Conservation (phyloP, 1,139 yeast genomes). For the Hansenula sp. region DNA sequence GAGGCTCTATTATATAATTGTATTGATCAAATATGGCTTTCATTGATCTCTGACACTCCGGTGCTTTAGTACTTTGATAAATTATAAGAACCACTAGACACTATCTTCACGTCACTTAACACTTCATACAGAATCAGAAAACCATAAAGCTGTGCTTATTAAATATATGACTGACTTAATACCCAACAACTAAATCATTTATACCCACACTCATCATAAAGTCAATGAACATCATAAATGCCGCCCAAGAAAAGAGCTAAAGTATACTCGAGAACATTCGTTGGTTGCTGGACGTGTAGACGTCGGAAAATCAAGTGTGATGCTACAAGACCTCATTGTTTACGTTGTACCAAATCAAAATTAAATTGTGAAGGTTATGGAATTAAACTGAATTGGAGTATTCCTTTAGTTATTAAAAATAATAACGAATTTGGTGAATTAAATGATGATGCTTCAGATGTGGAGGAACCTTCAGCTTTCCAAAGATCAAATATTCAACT, state of each 20-base stretch:
- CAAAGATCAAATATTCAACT: constrained; percentile 66
- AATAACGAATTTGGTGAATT: no score
- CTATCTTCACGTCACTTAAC: no score
- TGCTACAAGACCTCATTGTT: constrained; percentile 38
- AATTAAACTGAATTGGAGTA: constrained; percentile 45
- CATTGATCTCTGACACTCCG: no score
- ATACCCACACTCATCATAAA: no score
- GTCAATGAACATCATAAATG: constrained; percentile 1
- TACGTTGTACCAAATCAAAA: constrained; percentile 37
- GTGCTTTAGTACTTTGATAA: no score
- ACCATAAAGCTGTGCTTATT: no score
- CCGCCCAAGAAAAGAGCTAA: constrained; percentile 10
- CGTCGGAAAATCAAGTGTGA: constrained; percentile 47
- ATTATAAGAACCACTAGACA: no score
- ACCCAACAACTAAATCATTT: neutral
- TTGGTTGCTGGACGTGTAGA: constrained; percentile 51
- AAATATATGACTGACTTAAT: neutral
- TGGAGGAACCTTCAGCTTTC: constrained; percentile 5
- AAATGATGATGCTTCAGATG: constrained; percentile 5
- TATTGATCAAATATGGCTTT: no score
- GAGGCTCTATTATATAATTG: no score
- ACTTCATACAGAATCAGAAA: no score
- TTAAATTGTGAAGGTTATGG: constrained; percentile 45
- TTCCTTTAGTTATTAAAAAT: constrained; percentile 26
- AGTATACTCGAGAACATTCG: constrained; percentile 35